Conservation (phyloP, 768 basidiomycete genomes). For the Leccinum rimulosum region DNA sequence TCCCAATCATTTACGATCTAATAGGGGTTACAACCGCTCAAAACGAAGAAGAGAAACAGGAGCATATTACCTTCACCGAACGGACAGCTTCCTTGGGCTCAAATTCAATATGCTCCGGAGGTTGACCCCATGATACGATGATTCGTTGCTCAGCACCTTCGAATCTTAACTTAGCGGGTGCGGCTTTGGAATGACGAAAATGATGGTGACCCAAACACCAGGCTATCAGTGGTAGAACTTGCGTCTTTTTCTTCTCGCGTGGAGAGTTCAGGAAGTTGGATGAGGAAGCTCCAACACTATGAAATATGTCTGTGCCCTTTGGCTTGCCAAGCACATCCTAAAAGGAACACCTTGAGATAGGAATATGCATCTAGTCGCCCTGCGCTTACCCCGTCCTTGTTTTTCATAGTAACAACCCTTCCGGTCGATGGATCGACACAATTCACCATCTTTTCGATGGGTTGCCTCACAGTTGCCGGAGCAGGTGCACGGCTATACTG, state of each 20-base stretch:
- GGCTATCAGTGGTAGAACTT: conserved; percentile 23
- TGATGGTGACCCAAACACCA: conserved; percentile 27
- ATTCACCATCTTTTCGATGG: not conserved
- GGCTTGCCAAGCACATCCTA: conserved; percentile 7
- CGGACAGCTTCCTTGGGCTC: conserved; percentile 14
- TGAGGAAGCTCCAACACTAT: conserved; percentile 28
- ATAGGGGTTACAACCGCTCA: not conserved
- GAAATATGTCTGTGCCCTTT: conserved; percentile 1
- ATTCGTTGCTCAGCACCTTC: conserved; percentile 5
- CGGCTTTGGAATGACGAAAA: conserved; percentile 12
- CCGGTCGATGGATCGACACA: too few relatives aligned
- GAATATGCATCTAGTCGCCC: not conserved
- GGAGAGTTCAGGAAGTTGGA: conserved; percentile 22
- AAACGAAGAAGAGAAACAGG: not conserved
- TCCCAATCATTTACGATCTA: conserved; percentile 25
- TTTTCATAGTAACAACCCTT: too few relatives aligned
- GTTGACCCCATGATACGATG: conserved; percentile 7
- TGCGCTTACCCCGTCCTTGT: conserved; percentile 19
- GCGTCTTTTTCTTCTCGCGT: conserved; percentile 5
- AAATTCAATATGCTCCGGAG: conserved; percentile 13
- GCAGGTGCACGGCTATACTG: conserved; percentile 2
- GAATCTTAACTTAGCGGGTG: conserved; percentile 17
- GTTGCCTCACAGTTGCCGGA: conserved; percentile 1
- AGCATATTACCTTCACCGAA: conserved; percentile 14
- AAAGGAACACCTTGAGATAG: conserved; percentile 2